These are phyloP conservation scores for Thelephora ganbajun DNA, from an alignment of 768 basidiomycete genomes.

Conservation along the genomic window DNA sequence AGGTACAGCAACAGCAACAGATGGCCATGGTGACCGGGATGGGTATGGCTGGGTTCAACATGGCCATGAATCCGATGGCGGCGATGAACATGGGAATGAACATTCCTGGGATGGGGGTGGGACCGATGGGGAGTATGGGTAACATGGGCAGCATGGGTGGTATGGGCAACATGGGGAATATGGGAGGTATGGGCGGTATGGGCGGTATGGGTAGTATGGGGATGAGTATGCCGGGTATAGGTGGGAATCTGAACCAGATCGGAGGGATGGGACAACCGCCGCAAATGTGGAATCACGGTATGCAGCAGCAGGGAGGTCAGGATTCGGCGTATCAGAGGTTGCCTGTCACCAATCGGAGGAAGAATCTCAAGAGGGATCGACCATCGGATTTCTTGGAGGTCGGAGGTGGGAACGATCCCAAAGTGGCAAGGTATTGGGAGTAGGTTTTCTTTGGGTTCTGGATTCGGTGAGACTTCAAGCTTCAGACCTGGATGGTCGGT, in stretches of 20 bases:
- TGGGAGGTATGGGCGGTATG: constrained; percentile 4
- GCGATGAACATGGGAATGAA: constrained; percentile 23
- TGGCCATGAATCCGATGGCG: constrained; percentile 14
- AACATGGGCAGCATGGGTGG: no score
- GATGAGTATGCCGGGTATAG: constrained; percentile 7
- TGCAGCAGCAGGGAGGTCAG: constrained; percentile 51
- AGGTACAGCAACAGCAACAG: constrained; percentile 17
- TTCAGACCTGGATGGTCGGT: background rate
- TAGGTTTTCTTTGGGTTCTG: constrained; percentile 14
- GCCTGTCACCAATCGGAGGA: constrained; percentile 68
- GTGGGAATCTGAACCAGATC: constrained; percentile 1
- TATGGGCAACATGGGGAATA: constrained; percentile 3
- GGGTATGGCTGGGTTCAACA: background rate
- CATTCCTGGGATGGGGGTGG: no score
- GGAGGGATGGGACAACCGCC: constrained; percentile 16
- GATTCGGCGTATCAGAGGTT: constrained; percentile 83
- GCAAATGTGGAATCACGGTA: constrained; percentile 35
- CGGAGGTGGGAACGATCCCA: constrained; percentile 43
- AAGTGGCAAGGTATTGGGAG: constrained; percentile 70
- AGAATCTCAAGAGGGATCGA: constrained; percentile 58
- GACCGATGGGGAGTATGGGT: no score
- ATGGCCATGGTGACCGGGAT: constrained; percentile 10
- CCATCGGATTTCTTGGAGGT: constrained; percentile 78
- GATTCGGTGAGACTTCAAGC: background rate
- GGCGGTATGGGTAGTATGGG: background rate